Evolutionary conservation across 1,284 basidiomycete genomes (phyloP), one percentile per base, ranked within the genome.

Genomic region (Ustilago lituana): DNA sequence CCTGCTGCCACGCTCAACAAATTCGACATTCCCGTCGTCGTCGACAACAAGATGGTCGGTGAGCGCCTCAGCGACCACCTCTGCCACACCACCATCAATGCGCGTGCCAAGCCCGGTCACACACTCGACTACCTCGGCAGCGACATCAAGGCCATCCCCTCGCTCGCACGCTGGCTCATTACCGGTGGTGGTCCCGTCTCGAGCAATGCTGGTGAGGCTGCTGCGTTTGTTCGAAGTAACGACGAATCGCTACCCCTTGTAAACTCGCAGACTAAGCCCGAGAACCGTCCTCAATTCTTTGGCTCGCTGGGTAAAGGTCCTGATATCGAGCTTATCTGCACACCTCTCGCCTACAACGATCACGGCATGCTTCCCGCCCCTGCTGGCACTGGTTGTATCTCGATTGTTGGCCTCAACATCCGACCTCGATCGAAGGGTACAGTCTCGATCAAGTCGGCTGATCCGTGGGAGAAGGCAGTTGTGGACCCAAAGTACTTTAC

Each of bases 201-300:
- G 26, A 47, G 43, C 48, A 73, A 73, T 22, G 58, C 60, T 10
- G 80, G 67, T 8, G 82, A 83, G 48, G 61, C 72, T 3, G 82
- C 76, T 4, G 82, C 80, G 2, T 83, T 83, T 58, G 56, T 82
- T 6, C 73, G 82, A 1, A 70, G 74, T 29, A 77, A 74, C 48
- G 82, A 83, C 51, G 46, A 62, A 27, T 65, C 50, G n/a, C 32
- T 83, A 10, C 80, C 82, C 29, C 60, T 68, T 3, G 23, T 46
- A 17, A 60, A 63, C 40, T 45, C 64, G 14, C 58, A 64, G 27
- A 44, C 63, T 45, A 67, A 67, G 56, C 52, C 63, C 19, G 69
- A 72, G 41, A 72, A 72, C 35, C 44, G 52, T 35, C 63, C 69
- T 60, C 32, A 73, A 58, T 70, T 70, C 69, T 40, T 76, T 68